phyloP scores from a whole-genome alignment of 1,284 basidiomycete genomes.

The Pholiota adiposa region DNA sequence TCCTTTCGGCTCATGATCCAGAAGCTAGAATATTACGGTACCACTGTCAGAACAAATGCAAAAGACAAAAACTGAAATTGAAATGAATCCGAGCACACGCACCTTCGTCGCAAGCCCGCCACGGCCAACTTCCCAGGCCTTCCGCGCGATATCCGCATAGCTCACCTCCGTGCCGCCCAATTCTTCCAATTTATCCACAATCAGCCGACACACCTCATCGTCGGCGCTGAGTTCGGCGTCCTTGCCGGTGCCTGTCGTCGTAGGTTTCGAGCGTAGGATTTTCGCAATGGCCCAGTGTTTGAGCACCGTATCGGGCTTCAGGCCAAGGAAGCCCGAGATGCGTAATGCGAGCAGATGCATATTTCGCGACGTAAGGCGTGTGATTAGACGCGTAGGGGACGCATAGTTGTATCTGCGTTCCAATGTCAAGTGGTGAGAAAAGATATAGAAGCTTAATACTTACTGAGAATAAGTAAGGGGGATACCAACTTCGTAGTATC shows the following conservation, averaged over 20 bases:
- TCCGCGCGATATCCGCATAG: conserved; percentile 93
- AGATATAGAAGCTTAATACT: conserved; percentile 25
- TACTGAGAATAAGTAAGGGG: conserved; percentile 93
- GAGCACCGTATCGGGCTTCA: conserved; percentile 87
- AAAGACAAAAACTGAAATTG: too few species aligned
- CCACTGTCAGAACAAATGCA: too few species aligned
- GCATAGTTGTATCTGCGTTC: conserved; percentile 73
- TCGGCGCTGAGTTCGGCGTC: conserved; percentile 68
- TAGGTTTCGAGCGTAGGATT: conserved; percentile 74
- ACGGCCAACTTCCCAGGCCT: conserved; percentile 92
- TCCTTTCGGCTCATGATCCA: conserved; percentile 89
- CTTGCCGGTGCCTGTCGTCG: conserved; percentile 51
- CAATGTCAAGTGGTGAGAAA: not conserved
- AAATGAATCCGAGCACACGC: conserved; percentile 20
- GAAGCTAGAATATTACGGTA: conserved; percentile 57
- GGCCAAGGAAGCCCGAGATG: conserved; percentile 83
- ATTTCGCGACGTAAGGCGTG: conserved; percentile 85
- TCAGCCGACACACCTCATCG: conserved; percentile 78
- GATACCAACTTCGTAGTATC: conserved; percentile 91
- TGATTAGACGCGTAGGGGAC: conserved; percentile 79
- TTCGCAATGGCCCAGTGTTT: conserved; percentile 97
- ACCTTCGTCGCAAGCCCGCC: conserved; percentile 89
- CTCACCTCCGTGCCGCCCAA: conserved; percentile 77
- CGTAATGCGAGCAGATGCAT: conserved; percentile 91
- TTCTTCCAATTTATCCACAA: conserved; percentile 86